Evolutionary conservation across 1,139 yeast species (phyloP), one percentile per base, ranked within the genome.

Genomic region (Yamadazyma atmosphaerica): DNA sequence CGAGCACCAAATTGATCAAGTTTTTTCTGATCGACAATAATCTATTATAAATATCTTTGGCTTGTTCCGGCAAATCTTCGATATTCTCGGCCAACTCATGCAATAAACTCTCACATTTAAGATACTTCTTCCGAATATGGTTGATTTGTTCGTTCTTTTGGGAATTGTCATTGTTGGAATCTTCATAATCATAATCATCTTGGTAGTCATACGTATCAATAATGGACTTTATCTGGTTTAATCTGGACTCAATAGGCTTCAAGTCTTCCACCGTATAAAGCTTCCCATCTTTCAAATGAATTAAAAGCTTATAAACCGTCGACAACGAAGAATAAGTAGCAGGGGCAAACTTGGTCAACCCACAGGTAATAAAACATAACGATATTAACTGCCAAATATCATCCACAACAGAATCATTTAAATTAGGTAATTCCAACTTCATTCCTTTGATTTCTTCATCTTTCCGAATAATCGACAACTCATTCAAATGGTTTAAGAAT

Each of bases 271-370:
- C 79, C 1, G 97, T 89, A 60, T 83, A 89, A 13, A 86, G 87
- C 41, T 81, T 81, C 40, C 88, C 79, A 54, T 86, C 96, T 49
- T 79, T 77, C 44, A 90, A 68, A 61, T 90, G 98, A 45, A 81
- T 86, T 47, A 92, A 70, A 43, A 92, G 67, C 51, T 92, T 79
- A 61, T 81, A 81, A 9, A 92, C 95, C 0, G 97, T 87, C 33
- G 89, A 75, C 35, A 90, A 68, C 6, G 95, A 86, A 7, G 96
- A 89, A 62, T 86, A 92, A 1, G 96, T 87, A 2, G 97, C 96
- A 1, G 97, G 96, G 1, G 96, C 96, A 32, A 87, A 78, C 50
- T 88, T 83, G 39, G 85, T 85, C 50, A 88, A 72, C 2, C 98
- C 98, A 45, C 94, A 94, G 1, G 98, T 87, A 49, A 90, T 77